Percentiles rank a stretch among this genome's conserved stretches.
These are phyloP conservation scores for Dictyostelium firmibasis DNA, from an alignment of 78 protist genomes.

Conservation along the genomic window DNA sequence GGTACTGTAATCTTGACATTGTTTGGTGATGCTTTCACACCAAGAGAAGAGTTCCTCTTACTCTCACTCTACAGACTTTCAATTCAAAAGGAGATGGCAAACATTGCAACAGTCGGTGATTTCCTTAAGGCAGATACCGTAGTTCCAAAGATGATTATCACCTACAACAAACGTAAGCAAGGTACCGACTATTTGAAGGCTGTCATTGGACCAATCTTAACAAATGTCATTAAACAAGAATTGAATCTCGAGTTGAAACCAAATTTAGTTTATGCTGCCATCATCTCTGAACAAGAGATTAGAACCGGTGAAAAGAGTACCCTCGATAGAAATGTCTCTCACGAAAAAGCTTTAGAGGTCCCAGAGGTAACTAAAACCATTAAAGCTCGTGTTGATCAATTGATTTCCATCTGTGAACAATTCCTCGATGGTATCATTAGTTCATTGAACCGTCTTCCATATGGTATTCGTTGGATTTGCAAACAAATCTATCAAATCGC, in stretches of 20 bases:
- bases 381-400: constrained; percentile 77
- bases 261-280: constrained; percentile 77
- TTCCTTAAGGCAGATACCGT: constrained; percentile 85
- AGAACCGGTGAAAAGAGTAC: constrained; percentile 85
- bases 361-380: constrained; percentile 84
- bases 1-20: constrained; percentile 89
- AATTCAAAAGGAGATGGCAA: constrained; percentile 82
- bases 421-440: constrained; percentile 86
- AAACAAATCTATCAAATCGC: constrained; percentile 82
- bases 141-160: constrained; percentile 88
- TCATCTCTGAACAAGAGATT: constrained; percentile 86
- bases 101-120: constrained; percentile 79
- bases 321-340: constrained; percentile 72
- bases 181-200: constrained; percentile 84
- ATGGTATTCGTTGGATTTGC: constrained; percentile 91
- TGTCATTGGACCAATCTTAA: constrained; percentile 77
- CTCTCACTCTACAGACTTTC: constrained; percentile 84
- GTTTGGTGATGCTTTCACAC: constrained; percentile 93
- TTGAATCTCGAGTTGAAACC: constrained; percentile 84
- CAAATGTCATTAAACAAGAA: constrained; percentile 77
- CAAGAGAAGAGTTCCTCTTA: constrained; percentile 90
- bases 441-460: constrained; percentile 85
- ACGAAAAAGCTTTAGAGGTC: constrained; percentile 85
- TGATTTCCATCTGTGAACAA: constrained; percentile 81
- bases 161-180: constrained; percentile 87